Evolutionary conservation across 2,329 filamentous ascomycete species (phyloP).

Genomic region (Monosporascus cannonballus): DNA sequence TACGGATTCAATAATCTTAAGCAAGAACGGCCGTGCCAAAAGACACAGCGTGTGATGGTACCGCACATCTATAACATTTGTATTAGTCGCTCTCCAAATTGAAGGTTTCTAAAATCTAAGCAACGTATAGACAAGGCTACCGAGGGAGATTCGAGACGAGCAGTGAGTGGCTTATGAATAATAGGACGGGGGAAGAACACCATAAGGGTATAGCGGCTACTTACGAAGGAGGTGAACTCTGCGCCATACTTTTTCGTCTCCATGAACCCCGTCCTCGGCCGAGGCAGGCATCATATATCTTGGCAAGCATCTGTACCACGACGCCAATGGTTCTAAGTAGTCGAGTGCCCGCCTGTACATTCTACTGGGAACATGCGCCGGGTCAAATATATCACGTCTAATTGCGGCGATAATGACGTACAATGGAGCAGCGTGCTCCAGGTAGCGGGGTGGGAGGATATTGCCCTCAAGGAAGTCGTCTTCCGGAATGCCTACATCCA

Average conservation of each 20-base stretch:
- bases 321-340: constrained; percentile 11
- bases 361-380: constrained; percentile 5
- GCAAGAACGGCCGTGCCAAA: constrained; percentile 22
- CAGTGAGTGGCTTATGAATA: background rate
- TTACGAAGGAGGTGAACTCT: constrained; percentile 16
- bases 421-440: constrained; percentile 15
- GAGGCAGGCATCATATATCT: constrained; percentile 5
- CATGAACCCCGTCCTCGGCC: constrained; percentile 3
- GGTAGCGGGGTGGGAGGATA: constrained; percentile 14
- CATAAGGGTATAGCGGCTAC: background rate
- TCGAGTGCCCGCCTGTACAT: constrained; percentile 14
- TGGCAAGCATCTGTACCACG: constrained; percentile 16
- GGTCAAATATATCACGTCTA: constrained; percentile 22
- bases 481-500: constrained; percentile 19
- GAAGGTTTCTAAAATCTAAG: background rate
- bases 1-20: constrained; percentile 12
- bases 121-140: background rate
- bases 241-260: constrained; percentile 14
- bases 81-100: background rate
- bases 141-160: background rate
- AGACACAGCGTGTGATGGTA: constrained; percentile 21
- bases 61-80: constrained; percentile 10
- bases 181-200: background rate
- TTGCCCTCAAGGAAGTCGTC: constrained; percentile 20
- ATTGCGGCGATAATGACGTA: constrained; percentile 20